Percentiles rank a stretch among this genome's conserved stretches.
These are phyloP conservation scores for Epichloe sibirici DNA, from an alignment of 2,329 filamentous ascomycete genomes.

Conservation along the genomic window DNA sequence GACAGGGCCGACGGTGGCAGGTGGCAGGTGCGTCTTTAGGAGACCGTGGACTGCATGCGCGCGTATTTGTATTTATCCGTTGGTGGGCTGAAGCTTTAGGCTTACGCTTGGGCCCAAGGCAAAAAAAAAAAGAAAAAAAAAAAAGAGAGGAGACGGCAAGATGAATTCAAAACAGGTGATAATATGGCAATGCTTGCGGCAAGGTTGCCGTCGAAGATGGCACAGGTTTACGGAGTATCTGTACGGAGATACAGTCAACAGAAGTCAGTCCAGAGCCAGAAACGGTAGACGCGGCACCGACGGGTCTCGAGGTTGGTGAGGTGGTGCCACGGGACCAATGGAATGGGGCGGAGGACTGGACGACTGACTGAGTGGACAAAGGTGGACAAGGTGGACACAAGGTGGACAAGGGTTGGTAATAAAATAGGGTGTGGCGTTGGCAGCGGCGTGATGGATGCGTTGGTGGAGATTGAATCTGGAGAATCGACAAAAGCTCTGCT, in stretches of 20 bases:
- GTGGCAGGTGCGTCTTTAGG: not conserved
- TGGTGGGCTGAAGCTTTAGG: not conserved
- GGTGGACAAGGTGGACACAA: no score
- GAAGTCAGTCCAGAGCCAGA: not conserved
- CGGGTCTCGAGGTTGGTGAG: not conserved
- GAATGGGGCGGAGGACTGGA: not conserved
- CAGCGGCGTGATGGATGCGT: slow-evolving; percentile 2
- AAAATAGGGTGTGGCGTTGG: not conserved
- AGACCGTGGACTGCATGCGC: not conserved
- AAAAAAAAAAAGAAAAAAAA: not conserved
- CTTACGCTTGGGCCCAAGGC: not conserved
- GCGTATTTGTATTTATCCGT: not conserved
- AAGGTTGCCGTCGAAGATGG: not conserved
- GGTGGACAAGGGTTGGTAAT: not conserved
- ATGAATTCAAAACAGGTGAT: not conserved
- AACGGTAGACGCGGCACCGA: slow-evolving; percentile 1
- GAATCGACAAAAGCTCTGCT: not conserved
- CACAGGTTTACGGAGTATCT: not conserved
- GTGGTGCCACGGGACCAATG: slow-evolving; percentile 2
- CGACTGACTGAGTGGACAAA: not conserved
- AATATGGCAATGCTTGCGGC: not conserved
- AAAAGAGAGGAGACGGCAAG: not conserved
- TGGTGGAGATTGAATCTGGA: slow-evolving; percentile 2
- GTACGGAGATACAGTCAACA: no score
- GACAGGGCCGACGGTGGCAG: not conserved